Evolutionary conservation across 1,139 yeast species (phyloP).

Genomic region (Pichia sp.): DNA sequence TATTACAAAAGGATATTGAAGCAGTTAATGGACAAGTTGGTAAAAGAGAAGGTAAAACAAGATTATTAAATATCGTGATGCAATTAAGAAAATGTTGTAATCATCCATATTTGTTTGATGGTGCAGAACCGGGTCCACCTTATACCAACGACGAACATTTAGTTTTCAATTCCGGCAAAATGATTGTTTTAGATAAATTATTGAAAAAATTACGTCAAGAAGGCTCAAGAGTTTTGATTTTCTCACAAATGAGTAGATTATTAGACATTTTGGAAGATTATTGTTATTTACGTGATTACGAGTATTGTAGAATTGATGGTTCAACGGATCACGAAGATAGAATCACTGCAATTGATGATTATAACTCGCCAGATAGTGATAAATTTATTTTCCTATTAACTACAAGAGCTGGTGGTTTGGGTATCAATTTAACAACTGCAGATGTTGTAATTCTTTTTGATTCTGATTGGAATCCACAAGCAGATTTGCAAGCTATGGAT

Average conservation of each 20-base stretch:
- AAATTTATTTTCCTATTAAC: slow-evolving; percentile 84
- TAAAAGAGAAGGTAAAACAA: slow-evolving; percentile 82
- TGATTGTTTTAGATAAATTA: slow-evolving; percentile 81
- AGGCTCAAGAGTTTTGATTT: slow-evolving; percentile 86
- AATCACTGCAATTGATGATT: slow-evolving; percentile 86
- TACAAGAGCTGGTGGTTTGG: slow-evolving; percentile 98
- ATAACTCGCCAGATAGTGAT: slow-evolving; percentile 72
- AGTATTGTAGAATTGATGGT: slow-evolving; percentile 93
- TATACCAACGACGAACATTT: slow-evolving; percentile 94
- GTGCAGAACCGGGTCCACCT: slow-evolving; percentile 99
- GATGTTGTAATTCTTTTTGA: slow-evolving; percentile 86
- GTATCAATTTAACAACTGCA: slow-evolving; percentile 89
- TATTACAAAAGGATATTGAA: slow-evolving; percentile 88
- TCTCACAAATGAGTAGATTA: slow-evolving; percentile 92
- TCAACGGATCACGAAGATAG: slow-evolving; percentile 92
- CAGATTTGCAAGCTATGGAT: slow-evolving; percentile 98
- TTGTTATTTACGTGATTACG: slow-evolving; percentile 73
- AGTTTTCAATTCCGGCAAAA: slow-evolving; percentile 80
- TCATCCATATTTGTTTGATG: slow-evolving; percentile 94
- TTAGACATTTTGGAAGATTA: slow-evolving; percentile 91
- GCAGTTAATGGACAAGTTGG: slow-evolving; percentile 93
- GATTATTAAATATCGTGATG: slow-evolving; percentile 90
- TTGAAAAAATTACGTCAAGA: slow-evolving; percentile 62
- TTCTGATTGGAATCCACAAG: slow-evolving; percentile 99
- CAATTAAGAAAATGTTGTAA: slow-evolving; percentile 94